A percentile compares a stretch with the other conserved stretches of the same genome.
These are phyloP conservation scores for Picea glauca DNA, from an alignment of 75 land plant species.

Conservation along the genomic window DNA sequence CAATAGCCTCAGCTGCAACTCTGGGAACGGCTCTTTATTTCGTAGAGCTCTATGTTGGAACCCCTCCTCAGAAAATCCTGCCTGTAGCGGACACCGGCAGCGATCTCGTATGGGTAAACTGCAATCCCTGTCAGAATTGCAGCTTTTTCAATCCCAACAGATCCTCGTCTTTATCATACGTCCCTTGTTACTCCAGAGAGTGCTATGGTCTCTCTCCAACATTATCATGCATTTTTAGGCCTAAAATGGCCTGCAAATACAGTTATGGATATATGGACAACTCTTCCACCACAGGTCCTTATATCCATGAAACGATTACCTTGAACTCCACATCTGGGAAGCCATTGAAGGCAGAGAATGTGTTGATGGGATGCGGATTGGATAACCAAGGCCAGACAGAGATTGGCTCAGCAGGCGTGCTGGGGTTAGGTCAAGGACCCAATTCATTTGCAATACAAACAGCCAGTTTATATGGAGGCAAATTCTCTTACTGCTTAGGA, in stretches of 20 bases:
- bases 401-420: constrained; percentile 36
- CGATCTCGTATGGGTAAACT: constrained; percentile 72
- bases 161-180: constrained; percentile 25
- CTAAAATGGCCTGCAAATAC: constrained; percentile 21
- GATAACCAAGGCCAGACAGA: constrained; percentile 10
- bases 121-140: constrained; percentile 11
- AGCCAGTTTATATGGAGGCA: constrained; percentile 16
- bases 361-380: constrained; percentile 36
- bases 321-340: constrained; percentile 13
- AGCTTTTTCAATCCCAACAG: constrained; percentile 16
- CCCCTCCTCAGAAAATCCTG: constrained; percentile 48
- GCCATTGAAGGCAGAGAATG: constrained; percentile 5
- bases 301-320: constrained; percentile 37
- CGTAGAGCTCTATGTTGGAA: constrained; percentile 44
- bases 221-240: constrained; percentile 5
- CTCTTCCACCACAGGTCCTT: constrained; percentile 24
- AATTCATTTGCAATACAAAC: constrained; percentile 37
- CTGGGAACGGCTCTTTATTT: constrained; percentile 53
- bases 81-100: constrained; percentile 70
- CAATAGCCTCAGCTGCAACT: constrained; percentile 33
- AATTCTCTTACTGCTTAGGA: constrained; percentile 70
- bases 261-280: constrained; percentile 36
- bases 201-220: constrained; percentile 18
- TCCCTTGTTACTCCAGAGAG: constrained; percentile 22
- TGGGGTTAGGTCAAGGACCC: constrained; percentile 48